These are phyloP conservation scores for Rhodotorula sp. DNA, from an alignment of 1,284 basidiomycete genomes.

Conservation along the genomic window DNA sequence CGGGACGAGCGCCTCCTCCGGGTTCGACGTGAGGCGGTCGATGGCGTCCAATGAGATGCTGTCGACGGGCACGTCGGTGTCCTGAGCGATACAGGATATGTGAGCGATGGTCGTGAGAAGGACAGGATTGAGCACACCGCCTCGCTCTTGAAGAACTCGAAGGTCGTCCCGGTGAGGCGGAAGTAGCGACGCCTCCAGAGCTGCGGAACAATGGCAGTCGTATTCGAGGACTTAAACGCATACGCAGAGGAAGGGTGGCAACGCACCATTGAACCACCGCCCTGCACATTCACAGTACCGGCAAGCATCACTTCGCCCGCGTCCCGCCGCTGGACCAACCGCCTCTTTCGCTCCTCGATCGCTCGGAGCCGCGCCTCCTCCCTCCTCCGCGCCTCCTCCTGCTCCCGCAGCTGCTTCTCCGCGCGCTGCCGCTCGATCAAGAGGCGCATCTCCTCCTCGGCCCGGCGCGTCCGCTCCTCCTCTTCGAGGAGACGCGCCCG, in stretches of 20 bases:
- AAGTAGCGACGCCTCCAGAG: slow-evolving; percentile 34
- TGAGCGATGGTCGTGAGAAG: background rate
- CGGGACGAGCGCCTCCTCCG: slow-evolving; percentile 30
- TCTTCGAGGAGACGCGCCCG: slow-evolving; percentile 17
- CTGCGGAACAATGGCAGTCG: background rate
- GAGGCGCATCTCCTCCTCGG: slow-evolving; percentile 31
- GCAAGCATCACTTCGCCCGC: slow-evolving; percentile 24
- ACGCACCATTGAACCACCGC: slow-evolving; percentile 14
- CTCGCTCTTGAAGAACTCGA: slow-evolving; percentile 29
- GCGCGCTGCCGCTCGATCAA: slow-evolving; percentile 24
- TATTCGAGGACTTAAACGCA: no score
- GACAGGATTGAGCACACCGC: slow-evolving; percentile 1
- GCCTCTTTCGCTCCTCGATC: slow-evolving; percentile 1
- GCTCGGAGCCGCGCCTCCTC: slow-evolving; percentile 9
- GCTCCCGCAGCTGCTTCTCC: slow-evolving; percentile 19
- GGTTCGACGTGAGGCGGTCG: slow-evolving; percentile 4
- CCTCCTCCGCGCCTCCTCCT: slow-evolving; percentile 13
- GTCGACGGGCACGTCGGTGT: slow-evolving; percentile 13
- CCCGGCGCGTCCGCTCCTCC: slow-evolving; percentile 18
- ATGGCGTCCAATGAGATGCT: background rate
- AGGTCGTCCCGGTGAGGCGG: background rate
- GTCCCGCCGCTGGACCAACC: slow-evolving; percentile 6
- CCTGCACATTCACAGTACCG: slow-evolving; percentile 29
- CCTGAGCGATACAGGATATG: background rate
- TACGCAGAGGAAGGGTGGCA: background rate